phyloP scores from a whole-genome alignment of 805 yeast genomes.

The Wickerhamiella sergipiensis region DNA sequence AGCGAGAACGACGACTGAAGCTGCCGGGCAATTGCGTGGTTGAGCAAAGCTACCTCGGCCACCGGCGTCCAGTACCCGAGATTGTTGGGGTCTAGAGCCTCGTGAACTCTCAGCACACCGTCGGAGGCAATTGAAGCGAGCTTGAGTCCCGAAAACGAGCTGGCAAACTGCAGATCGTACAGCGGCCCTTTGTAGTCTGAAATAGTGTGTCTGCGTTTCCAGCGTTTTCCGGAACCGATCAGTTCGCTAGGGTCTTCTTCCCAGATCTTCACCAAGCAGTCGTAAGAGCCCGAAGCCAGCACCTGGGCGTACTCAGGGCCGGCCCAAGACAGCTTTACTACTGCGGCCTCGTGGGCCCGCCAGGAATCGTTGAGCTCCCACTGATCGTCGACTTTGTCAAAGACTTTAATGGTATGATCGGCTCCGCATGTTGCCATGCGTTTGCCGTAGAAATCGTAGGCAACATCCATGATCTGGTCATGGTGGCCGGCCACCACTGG shows the following conservation, averaged over 20 bases:
- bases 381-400: constrained; percentile 47
- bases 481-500: constrained; percentile 86
- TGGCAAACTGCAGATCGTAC: constrained; percentile 83
- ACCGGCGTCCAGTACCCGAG: constrained; percentile 68
- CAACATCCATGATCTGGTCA: constrained; percentile 79
- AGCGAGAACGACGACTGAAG: constrained; percentile 75
- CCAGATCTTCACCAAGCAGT: constrained; percentile 80
- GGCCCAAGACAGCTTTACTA: constrained; percentile 80
- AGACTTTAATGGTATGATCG: constrained; percentile 85
- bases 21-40: constrained; percentile 62
- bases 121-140: constrained; percentile 83
- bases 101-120: constrained; percentile 73
- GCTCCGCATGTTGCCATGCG: constrained; percentile 90
- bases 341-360: constrained; percentile 88
- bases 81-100: constrained; percentile 82
- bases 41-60: constrained; percentile 47
- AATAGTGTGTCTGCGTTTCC: constrained; percentile 62
- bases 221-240: constrained; percentile 66
- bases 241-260: constrained; percentile 75
- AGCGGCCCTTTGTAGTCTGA: constrained; percentile 83
- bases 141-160: constrained; percentile 66
- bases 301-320: constrained; percentile 87
- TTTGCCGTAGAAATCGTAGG: constrained; percentile 81
- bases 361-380: constrained; percentile 85
- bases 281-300: constrained; percentile 79